Conservation (phyloP, 1,284 basidiomycete species). For the Cutaneotrichosporon spelunceum region DNA sequence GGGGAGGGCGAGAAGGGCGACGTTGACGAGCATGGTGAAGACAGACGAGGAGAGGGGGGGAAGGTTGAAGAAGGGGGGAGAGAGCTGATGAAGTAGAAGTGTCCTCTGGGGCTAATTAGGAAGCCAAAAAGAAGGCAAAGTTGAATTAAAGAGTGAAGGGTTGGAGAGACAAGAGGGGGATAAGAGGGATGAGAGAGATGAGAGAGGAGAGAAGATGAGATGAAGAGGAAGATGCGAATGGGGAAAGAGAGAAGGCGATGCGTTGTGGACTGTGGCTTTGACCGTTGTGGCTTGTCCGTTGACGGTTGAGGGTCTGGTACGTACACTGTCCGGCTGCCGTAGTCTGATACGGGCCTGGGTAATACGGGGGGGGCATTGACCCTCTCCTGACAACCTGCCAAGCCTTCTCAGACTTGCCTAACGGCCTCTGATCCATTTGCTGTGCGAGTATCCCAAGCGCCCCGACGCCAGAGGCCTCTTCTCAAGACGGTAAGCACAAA, state of each 20-base stretch:
- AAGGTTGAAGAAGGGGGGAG: not conserved
- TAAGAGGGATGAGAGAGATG: not conserved
- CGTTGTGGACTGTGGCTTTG: no score
- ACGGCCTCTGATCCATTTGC: no score
- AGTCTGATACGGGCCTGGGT: no score
- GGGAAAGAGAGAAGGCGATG: not conserved
- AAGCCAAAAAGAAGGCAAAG: not conserved
- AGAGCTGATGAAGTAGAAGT: not conserved
- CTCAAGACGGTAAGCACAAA: no score
- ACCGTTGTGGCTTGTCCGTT: no score
- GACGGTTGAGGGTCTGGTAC: no score
- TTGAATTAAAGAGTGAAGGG: not conserved
- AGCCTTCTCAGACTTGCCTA: no score
- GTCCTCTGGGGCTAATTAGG: not conserved
- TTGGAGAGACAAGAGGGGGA: not conserved
- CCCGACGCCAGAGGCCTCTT: no score
- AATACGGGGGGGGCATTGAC: no score
- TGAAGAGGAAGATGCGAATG: not conserved
- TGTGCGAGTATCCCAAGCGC: no score
- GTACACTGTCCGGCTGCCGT: no score
- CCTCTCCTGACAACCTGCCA: no score
- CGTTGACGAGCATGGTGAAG: slow-evolving; percentile 14
- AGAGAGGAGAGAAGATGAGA: not conserved
- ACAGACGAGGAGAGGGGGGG: not conserved
- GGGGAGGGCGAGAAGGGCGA: slow-evolving; percentile 15